phyloP scores from a whole-genome alignment of 2,329 filamentous ascomycete species.

The Ascochyta fabae region DNA sequence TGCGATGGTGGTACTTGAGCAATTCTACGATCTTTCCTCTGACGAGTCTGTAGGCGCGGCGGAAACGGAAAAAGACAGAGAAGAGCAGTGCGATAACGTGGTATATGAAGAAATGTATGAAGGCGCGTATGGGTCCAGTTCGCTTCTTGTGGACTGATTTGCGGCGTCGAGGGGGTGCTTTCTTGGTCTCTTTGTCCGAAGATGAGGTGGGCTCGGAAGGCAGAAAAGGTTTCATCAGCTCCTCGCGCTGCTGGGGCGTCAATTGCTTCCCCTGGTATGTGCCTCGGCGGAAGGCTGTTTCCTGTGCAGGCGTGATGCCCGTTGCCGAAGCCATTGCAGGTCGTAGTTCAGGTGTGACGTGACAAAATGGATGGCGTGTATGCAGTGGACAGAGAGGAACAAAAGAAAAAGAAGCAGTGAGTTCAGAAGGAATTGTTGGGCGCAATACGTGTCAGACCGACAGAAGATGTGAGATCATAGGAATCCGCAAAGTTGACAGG shows the following conservation, averaged over 20 bases:
- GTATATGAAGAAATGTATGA: constrained; percentile 72
- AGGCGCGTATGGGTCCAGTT: constrained; percentile 63
- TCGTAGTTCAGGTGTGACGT: constrained; percentile 2
- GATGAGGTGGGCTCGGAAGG: constrained; percentile 51
- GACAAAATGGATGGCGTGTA: constrained; percentile 10
- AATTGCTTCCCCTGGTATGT: constrained; percentile 51
- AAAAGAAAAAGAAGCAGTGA: neutral
- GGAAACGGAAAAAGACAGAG: constrained; percentile 83
- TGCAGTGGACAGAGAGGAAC: constrained; percentile 1
- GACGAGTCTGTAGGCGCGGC: constrained; percentile 79
- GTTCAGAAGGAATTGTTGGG: neutral
- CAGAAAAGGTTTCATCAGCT: constrained; percentile 59
- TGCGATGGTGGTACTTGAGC: constrained; percentile 93
- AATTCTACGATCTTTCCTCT: constrained; percentile 80
- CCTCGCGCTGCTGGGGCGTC: constrained; percentile 56
- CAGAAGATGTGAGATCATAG: constrained; percentile 26
- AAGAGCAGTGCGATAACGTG: constrained; percentile 79
- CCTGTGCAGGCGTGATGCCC: constrained; percentile 40
- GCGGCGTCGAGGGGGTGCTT: constrained; percentile 24
- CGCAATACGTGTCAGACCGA: constrained; percentile 15
- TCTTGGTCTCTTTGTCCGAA: constrained; percentile 18
- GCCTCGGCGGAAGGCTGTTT: constrained; percentile 43
- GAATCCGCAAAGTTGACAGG: constrained; percentile 23
- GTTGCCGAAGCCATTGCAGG: constrained; percentile 42
- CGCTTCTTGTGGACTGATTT: constrained; percentile 50